Evolutionary conservation across 148 eudicot genomes (phyloP).

Genomic region (Arctostaphylos glauca): DNA sequence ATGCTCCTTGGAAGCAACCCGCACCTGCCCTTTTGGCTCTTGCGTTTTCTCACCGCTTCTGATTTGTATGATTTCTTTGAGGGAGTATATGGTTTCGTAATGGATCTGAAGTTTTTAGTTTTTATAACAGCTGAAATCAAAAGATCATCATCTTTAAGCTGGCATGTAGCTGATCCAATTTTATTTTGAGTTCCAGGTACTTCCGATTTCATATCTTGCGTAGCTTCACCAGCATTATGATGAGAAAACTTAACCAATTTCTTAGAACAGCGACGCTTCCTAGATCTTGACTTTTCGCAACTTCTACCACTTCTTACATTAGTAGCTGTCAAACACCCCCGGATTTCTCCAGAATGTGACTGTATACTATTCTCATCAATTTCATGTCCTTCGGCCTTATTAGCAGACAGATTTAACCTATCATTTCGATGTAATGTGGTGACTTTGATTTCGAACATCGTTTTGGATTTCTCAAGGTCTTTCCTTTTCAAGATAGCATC

Average conservation of each 20-base stretch:
- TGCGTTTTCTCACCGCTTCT: constrained; percentile 51
- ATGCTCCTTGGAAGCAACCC: constrained; percentile 70
- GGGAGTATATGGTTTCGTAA: constrained; percentile 24
- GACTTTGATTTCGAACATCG: constrained; percentile 30
- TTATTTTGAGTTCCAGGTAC: constrained; percentile 13
- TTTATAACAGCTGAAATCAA: constrained; percentile 66
- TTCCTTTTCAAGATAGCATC: constrained; percentile 25
- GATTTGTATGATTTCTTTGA: constrained; percentile 29
- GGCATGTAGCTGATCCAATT: constrained; percentile 33
- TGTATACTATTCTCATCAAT: constrained; percentile 16
- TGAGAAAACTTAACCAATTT: constrained; percentile 5
- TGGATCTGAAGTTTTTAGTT: constrained; percentile 41
- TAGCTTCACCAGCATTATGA: constrained; percentile 15
- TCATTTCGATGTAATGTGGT: constrained; percentile 26
- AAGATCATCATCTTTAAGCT: constrained; percentile 65
- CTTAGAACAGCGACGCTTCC: constrained; percentile 15
- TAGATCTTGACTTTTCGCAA: constrained; percentile 11
- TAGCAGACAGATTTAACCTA: not conserved
- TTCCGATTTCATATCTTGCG: constrained; percentile 24
- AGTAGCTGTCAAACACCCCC: constrained; percentile 18
- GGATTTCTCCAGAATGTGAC: constrained; percentile 11
- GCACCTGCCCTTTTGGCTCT: constrained; percentile 73
- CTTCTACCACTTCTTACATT: constrained; percentile 19
- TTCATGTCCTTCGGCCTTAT: constrained; percentile 16
- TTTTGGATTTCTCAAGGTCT: constrained; percentile 30